Evolutionary conservation across 129 eudicot genomes (phyloP).

Genomic region (Erigeron canadensis): DNA sequence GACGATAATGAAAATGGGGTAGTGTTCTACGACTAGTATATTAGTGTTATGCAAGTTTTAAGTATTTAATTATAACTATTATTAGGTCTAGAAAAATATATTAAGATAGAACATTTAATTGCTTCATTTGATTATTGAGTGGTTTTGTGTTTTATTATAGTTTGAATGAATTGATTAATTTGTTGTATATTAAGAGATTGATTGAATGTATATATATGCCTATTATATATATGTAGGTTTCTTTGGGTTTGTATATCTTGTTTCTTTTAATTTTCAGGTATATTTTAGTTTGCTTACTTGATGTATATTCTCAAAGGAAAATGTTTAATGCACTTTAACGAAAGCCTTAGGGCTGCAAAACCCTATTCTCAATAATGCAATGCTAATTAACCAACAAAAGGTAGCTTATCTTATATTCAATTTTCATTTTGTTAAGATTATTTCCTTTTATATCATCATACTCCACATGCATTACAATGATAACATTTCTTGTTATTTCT

Average conservation of each 20-base stretch:
- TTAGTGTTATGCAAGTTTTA: conserved; percentile 5
- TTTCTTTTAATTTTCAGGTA: neutral
- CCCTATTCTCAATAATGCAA: too few species aligned
- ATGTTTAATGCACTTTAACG: too few species aligned
- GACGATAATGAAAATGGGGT: conserved; percentile 41
- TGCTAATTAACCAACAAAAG: too few species aligned
- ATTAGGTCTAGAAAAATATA: conserved; percentile 31
- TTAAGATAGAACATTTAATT: conserved; percentile 16
- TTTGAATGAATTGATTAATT: conserved; percentile 24
- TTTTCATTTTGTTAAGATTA: neutral
- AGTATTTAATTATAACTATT: neutral
- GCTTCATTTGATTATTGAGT: conserved; percentile 32
- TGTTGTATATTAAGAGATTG: conserved; percentile 35
- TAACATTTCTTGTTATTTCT: conserved; percentile 13
- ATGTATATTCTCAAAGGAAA: too few species aligned
- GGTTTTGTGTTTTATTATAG: conserved; percentile 19
- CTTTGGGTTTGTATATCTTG: neutral
- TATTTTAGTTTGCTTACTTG: too few species aligned
- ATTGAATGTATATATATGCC: conserved; percentile 9
- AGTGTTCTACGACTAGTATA: conserved; percentile 35
- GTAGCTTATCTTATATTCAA: conserved; percentile 7
- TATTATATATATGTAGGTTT: conserved; percentile 23
- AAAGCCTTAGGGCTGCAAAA: too few species aligned
- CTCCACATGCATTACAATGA: neutral
- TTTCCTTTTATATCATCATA: neutral